Percentiles rank a stretch among this genome's conserved stretches.
phyloP scores from a whole-genome alignment of 2,329 filamentous ascomycete genomes.

The Fusarium tuaranense region DNA sequence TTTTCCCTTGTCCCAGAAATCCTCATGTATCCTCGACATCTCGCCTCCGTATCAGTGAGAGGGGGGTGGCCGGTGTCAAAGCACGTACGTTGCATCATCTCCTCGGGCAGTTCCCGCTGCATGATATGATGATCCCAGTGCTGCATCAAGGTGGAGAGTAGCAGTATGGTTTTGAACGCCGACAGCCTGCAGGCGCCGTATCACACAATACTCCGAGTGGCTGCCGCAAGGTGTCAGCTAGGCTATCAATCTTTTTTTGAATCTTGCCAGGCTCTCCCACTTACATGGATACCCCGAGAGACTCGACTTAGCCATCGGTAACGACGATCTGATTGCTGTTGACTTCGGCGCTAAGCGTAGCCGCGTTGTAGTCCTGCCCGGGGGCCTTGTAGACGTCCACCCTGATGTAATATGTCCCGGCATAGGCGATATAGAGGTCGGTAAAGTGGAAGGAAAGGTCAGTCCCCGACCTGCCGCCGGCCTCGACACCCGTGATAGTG shows the following conservation, averaged over 20 bases:
- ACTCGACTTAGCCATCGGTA: neutral
- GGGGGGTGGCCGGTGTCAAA: neutral
- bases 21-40: neutral
- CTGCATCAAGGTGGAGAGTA: neutral
- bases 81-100: neutral
- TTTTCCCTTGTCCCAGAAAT: neutral
- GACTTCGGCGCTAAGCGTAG: conserved; percentile 27
- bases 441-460: conserved; percentile 43
- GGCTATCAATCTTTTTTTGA: neutral
- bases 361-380: conserved; percentile 18
- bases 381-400: conserved; percentile 45
- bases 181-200: conserved; percentile 3
- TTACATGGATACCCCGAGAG: conserved; percentile 8
- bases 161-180: neutral
- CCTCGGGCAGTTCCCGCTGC: neutral
- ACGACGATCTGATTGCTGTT: conserved; percentile 32
- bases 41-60: neutral
- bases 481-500: conserved; percentile 29
- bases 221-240: neutral
- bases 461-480: conserved; percentile 10
- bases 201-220: conserved; percentile 1
- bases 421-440: conserved; percentile 36
- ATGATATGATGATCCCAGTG: neutral
- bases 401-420: conserved; percentile 43
- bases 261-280: neutral